Evolutionary conservation across 805 yeast species (phyloP), one percentile per base, ranked within the genome.

Genomic region (Isabelozyma rhagii): DNA sequence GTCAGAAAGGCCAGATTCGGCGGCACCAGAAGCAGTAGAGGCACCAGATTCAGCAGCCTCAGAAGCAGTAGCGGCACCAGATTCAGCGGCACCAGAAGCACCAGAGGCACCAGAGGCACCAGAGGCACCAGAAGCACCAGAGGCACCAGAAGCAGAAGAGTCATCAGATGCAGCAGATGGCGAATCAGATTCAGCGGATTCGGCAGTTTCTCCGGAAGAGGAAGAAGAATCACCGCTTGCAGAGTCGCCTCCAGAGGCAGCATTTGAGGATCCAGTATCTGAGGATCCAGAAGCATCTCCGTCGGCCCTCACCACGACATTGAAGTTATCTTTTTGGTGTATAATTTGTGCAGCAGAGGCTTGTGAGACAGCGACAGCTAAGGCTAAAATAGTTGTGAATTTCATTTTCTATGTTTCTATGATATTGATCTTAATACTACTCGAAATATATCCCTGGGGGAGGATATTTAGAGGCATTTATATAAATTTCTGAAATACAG

Each of bases 171-270:
- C 45, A 15, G 34, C 47, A 21, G 52, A 39, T 28, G 42, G 43
- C 4, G 60, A 44, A 41, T 47, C 46, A 48, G 56, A 39, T 15
- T 44, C 55, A 17, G 44, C 43, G 3, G 44, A 42, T 3, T 38
- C 44, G 21, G 43, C 25, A 41, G 54, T 25, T 9, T 39, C 47
- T 14, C 36, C 47, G 38, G 52, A 11, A 34, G 55, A 44, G 15
- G 46, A 17, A 31, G 45, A 8, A 17, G 45, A 15, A 43, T 34
- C 47, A 31, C 43, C 36, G 13, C 13, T 6, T 10, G 36, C 3
- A 4, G 36, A 31, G 21, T 40, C 36, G n/a, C n/a, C 8, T 10
- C n/a, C 10, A 9, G 36, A 31, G 4, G 3, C 36, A 13, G 36
- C 36, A 11, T 29, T 29, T 9, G 36, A 29, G 4, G 36, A 29